Conservation (phyloP, 306 rosid species). For the Pyrus pyrifolia region DNA sequence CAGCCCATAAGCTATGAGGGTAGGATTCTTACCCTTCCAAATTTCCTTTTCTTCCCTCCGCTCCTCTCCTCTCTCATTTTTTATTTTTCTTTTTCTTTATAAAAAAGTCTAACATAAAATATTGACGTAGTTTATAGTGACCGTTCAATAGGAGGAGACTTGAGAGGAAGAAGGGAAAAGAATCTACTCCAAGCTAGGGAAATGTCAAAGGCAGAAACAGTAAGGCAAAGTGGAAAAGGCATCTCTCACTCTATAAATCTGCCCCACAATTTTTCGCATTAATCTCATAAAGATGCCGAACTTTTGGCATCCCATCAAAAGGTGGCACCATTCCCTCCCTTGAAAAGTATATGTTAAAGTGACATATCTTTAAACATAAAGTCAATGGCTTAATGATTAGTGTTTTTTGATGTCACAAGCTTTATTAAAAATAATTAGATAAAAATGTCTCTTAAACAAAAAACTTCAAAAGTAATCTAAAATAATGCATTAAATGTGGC, state of each 20-base stretch:
- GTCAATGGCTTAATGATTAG: too few species aligned
- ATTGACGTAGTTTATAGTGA: too few species aligned
- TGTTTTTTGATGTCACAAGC: too few species aligned
- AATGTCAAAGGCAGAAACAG: constrained; percentile 33
- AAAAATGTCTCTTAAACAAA: too few species aligned
- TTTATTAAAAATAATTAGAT: too few species aligned
- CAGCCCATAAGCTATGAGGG: not conserved
- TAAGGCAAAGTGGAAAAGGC: constrained; percentile 20
- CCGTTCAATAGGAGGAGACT: not conserved
- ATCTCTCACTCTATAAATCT: constrained; percentile 2
- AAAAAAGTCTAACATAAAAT: too few species aligned
- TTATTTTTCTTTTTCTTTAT: too few species aligned
- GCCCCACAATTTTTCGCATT: constrained; percentile 33
- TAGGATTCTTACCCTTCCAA: too few species aligned
- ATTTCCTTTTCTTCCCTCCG: too few species aligned
- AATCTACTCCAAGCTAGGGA: not conserved
- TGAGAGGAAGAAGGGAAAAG: not conserved
- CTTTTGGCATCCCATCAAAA: constrained; percentile 43
- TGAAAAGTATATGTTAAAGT: constrained; percentile 24
- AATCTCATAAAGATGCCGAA: constrained; percentile 32
- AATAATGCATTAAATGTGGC: too few species aligned
- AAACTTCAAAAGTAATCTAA: too few species aligned
- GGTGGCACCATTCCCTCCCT: constrained; percentile 29
- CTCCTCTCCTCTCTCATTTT: too few species aligned
- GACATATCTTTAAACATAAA: not conserved